These are phyloP conservation scores for Chenopodium quinoa DNA, from an alignment of 148 eudicot genomes.

Conservation along the genomic window DNA sequence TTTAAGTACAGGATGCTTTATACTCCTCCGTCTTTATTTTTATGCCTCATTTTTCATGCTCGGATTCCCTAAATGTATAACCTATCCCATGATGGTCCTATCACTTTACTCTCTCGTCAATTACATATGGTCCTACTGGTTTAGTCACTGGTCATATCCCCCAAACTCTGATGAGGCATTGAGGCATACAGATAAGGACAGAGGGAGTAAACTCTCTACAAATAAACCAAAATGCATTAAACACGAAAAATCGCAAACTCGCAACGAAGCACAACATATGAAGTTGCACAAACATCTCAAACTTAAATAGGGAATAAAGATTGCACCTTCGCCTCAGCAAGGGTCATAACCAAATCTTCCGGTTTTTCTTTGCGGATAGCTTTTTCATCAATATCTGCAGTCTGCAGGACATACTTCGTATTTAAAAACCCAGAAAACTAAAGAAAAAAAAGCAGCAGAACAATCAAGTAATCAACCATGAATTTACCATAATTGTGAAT, in stretches of 20 bases:
- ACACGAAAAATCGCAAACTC: background rate
- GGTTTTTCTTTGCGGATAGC: constrained; percentile 83
- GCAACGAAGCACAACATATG: background rate
- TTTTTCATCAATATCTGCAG: constrained; percentile 86
- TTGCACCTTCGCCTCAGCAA: constrained; percentile 92
- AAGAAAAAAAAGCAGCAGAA: background rate
- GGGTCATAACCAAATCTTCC: constrained; percentile 81
- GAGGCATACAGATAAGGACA: background rate
- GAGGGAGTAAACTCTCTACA: background rate
- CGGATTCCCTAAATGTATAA: too few relatives aligned
- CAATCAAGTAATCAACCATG: background rate
- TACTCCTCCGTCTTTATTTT: too few relatives aligned
- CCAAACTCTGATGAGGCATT: background rate
- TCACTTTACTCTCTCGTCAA: too few relatives aligned
- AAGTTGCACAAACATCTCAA: background rate
- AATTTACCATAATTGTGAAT: constrained; percentile 68
- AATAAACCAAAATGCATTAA: background rate
- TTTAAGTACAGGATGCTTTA: background rate
- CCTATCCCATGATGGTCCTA: too few relatives aligned
- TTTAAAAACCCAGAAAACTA: background rate
- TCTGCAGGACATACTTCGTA: constrained; percentile 31
- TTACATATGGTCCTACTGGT: too few relatives aligned
- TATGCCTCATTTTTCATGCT: too few relatives aligned
- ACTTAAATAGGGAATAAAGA: background rate
- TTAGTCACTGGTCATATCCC: too few relatives aligned